A percentile compares a stretch with the other conserved stretches of the same genome.
Evolutionary conservation across 2,329 filamentous ascomycete genomes (phyloP).

Genomic region (Byssoonygena ceratinophila): DNA sequence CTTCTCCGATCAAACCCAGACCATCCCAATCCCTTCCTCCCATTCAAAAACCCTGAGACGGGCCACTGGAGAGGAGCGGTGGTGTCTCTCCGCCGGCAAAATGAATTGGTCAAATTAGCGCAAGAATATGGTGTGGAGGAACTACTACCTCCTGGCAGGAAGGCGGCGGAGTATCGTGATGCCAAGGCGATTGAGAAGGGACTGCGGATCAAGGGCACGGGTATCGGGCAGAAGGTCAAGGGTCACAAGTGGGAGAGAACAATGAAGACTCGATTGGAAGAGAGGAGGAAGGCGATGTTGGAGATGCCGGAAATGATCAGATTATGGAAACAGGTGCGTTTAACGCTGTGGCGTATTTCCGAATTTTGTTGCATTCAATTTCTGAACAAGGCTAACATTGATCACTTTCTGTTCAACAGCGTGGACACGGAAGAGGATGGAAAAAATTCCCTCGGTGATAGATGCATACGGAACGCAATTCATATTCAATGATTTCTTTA

Average conservation of each 20-base stretch:
- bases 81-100: constrained; percentile 72
- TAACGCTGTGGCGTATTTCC: neutral
- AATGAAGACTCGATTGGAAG: constrained; percentile 71
- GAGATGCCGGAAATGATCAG: constrained; percentile 87
- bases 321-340: constrained; percentile 79
- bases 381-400: constrained; percentile 26
- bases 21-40: constrained; percentile 67
- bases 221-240: constrained; percentile 87
- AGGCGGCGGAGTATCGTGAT: constrained; percentile 59
- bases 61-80: constrained; percentile 74
- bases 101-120: constrained; percentile 75
- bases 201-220: constrained; percentile 79
- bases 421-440: constrained; percentile 62
- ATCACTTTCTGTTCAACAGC: constrained; percentile 33
- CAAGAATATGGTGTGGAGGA: constrained; percentile 67
- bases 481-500: neutral
- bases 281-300: constrained; percentile 83
- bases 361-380: neutral
- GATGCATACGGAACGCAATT: neutral
- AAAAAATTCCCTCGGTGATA: constrained; percentile 58
- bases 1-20: constrained; percentile 36
- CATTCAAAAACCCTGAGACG: constrained; percentile 65
- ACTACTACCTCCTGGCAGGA: constrained; percentile 63
- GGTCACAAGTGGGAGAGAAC: constrained; percentile 87
- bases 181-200: constrained; percentile 66